Evolutionary conservation across 2,329 filamentous ascomycete genomes (phyloP).

Genomic region (Fusarium sp.): DNA sequence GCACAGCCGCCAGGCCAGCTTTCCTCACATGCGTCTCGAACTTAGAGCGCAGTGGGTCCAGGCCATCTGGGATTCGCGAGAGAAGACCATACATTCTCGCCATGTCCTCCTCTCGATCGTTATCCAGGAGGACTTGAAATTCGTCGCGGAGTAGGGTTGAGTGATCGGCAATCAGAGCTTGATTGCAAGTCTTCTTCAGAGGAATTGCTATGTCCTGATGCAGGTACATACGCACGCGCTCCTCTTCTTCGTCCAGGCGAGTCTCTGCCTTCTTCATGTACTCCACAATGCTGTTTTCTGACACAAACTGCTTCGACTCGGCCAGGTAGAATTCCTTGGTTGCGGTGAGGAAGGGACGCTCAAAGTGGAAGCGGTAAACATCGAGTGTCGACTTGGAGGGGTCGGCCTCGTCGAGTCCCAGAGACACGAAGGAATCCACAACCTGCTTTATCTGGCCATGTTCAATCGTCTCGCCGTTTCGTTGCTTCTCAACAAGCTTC

Average conservation of each 20-base stretch:
- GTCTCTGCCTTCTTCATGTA: slow-evolving; percentile 99
- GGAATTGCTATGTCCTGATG: slow-evolving; percentile 88
- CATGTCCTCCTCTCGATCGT: slow-evolving; percentile 95
- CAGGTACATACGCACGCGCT: slow-evolving; percentile 90
- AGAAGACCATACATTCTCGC: slow-evolving; percentile 95
- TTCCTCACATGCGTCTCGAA: slow-evolving; percentile 96
- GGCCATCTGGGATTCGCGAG: slow-evolving; percentile 87
- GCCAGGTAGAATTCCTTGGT: slow-evolving; percentile 89
- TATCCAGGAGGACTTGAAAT: slow-evolving; percentile 93
- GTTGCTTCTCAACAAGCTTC: slow-evolving; percentile 95
- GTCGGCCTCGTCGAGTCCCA: slow-evolving; percentile 94
- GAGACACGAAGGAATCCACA: slow-evolving; percentile 94
- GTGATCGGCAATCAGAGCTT: slow-evolving; percentile 90
- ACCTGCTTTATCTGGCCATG: slow-evolving; percentile 97
- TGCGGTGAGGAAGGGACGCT: slow-evolving; percentile 88
- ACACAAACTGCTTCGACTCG: slow-evolving; percentile 93
- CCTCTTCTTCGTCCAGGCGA: slow-evolving; percentile 91
- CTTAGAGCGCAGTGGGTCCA: slow-evolving; percentile 86
- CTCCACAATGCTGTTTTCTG: slow-evolving; percentile 97
- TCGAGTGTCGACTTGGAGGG: slow-evolving; percentile 94
- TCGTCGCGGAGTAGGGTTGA: slow-evolving; percentile 89
- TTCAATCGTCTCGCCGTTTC: slow-evolving; percentile 97
- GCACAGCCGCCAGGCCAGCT: slow-evolving; percentile 86
- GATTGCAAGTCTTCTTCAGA: slow-evolving; percentile 88
- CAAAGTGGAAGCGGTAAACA: slow-evolving; percentile 93